Evolutionary conservation across 108 stramenopile species (phyloP), one percentile per base, ranked within the genome.

Genomic region (Epithemia pelagica): DNA sequence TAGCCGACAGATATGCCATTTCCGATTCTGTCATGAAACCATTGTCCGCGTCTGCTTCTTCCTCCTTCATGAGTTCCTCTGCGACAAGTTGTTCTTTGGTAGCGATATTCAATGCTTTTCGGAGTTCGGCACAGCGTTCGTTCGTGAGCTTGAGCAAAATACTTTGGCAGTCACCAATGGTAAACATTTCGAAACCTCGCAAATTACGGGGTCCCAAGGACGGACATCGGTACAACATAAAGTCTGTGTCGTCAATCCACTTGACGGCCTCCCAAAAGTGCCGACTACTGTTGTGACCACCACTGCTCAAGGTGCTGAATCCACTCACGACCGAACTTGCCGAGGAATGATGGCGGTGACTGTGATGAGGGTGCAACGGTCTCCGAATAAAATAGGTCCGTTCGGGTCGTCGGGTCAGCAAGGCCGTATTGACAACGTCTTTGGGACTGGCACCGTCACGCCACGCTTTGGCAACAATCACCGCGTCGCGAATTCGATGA

Each of bases 381-480:
- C 87, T 74, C 2, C 61, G 73, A 30, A 88, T 77, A 65, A 64
- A 86, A 63, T 81, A 72, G 27, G 80, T 65, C 31, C 72, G 74
- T 57, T 86, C 83, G 25, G 68, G 65, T 25, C 88, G 76, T 21
- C 84, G 75, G 2, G 88, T 93, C 66, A 93, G 71, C 53, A 76
- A 66, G 30, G 83, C 62, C 19, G 91, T 82, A 23, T 84, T 87
- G 37, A 86, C 63, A 27, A 89, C 83, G 76, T 93, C 91, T 57
- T 81, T 75, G 0, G 91, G 91, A 26, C 76, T 87, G 2, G 87
- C 87, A 2, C 91, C 91, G 68, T 93, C 91, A 53, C 91, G 69
- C 91, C 91, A 93, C 2, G 91, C 91, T 71, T 93, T 93, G 80
- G 84, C 85, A 1, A 93, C 91, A 66, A 93, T 86, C 21, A 87